Conservation (phyloP, 768 basidiomycete species). For the Saitozyma sp. region DNA sequence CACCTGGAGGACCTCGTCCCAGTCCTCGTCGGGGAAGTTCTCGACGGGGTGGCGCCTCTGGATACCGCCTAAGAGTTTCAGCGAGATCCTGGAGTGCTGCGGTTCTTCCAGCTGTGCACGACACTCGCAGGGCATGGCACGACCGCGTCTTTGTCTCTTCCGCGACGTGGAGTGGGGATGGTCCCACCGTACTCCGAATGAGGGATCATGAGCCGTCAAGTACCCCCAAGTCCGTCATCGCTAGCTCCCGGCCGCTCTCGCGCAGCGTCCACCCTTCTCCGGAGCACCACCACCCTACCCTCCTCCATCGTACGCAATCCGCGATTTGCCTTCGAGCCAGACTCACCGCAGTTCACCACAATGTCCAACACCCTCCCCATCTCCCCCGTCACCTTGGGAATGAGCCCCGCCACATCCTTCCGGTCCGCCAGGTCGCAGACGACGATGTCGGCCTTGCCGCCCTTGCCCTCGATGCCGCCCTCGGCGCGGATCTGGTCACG, state of each 20-base stretch:
- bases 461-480: conserved; percentile 41
- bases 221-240: no score
- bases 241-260: no score
- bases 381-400: conserved; percentile 55
- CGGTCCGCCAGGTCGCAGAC: conserved; percentile 63
- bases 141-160: neutral
- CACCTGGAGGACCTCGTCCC: conserved; percentile 75
- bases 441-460: conserved; percentile 55
- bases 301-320: neutral
- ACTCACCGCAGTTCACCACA: conserved; percentile 70
- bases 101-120: neutral
- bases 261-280: no score
- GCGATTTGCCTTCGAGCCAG: conserved; percentile 56
- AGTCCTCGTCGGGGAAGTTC: conserved; percentile 66
- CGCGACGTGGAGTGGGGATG: no score
- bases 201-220: no score
- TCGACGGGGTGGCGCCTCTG: conserved; percentile 58
- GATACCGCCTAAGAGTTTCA: conserved; percentile 33
- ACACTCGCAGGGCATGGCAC: conserved; percentile 1
- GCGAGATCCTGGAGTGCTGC: neutral
- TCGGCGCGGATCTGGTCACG: conserved; percentile 50
- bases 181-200: no score
- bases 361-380: conserved; percentile 63
- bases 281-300: no score
- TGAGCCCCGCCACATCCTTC: conserved; percentile 58